Conservation (phyloP, 176 grass and related monocot genomes). For the Tillandsia leiboldiana region DNA sequence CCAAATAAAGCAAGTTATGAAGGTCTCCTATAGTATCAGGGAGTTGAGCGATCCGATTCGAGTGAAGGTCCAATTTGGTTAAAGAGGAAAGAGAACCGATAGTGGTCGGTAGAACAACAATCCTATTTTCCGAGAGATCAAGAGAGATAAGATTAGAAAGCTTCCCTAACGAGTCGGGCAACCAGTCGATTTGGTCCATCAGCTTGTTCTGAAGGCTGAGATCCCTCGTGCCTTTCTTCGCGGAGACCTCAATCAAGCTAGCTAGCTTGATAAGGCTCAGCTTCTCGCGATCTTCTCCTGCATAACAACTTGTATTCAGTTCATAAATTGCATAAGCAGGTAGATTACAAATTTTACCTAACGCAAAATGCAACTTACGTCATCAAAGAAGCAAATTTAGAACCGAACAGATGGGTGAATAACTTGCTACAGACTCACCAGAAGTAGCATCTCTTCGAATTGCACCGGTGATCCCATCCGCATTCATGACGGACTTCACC, state of each 20-base stretch:
- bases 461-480: slow-evolving; percentile 26
- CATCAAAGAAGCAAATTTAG: slow-evolving; percentile 10
- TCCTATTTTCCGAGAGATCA: slow-evolving; percentile 71
- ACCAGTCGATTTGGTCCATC: slow-evolving; percentile 75
- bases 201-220: slow-evolving; percentile 69
- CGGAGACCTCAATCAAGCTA: slow-evolving; percentile 75
- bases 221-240: slow-evolving; percentile 60
- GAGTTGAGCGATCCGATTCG: slow-evolving; percentile 61
- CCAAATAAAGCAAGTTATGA: slow-evolving; percentile 48
- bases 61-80: slow-evolving; percentile 65
- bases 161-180: slow-evolving; percentile 94
- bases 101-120: slow-evolving; percentile 52
- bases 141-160: slow-evolving; percentile 64
- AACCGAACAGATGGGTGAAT: slow-evolving; percentile 1
- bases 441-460: slow-evolving; percentile 5
- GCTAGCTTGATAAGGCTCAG: slow-evolving; percentile 78
- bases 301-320: slow-evolving; percentile 9
- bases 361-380: not conserved
- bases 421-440: slow-evolving; percentile 16
- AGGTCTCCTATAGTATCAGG: slow-evolving; percentile 70
- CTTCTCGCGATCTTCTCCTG: slow-evolving; percentile 54
- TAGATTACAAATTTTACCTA: not conserved
- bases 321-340: not conserved
- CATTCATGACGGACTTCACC: slow-evolving; percentile 47
- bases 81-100: slow-evolving; percentile 83